A percentile compares a stretch with the other conserved stretches of the same genome.
Conservation (phyloP, 108 stramenopile genomes). For the Nitzschia sp. region DNA sequence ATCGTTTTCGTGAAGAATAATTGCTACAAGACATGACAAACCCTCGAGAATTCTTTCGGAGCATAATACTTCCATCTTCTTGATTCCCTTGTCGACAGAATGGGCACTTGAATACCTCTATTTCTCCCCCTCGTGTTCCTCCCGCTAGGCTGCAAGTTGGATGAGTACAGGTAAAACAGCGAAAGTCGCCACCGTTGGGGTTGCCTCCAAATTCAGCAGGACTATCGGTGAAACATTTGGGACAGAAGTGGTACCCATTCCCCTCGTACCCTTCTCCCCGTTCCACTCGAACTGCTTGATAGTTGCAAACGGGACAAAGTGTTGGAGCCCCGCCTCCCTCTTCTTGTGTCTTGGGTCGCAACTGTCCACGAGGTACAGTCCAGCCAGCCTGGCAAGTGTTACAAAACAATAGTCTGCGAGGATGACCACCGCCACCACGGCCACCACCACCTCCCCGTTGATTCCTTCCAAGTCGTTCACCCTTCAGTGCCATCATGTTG, state of each 20-base stretch:
- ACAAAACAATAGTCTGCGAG: slow-evolving; percentile 68
- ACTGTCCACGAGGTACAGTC: slow-evolving; percentile 54
- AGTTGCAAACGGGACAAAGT: slow-evolving; percentile 82
- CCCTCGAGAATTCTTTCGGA: slow-evolving; percentile 55
- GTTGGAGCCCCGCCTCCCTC: slow-evolving; percentile 39
- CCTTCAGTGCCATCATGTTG: slow-evolving; percentile 60
- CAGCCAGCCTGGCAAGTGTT: slow-evolving; percentile 57
- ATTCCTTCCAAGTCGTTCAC: slow-evolving; percentile 39
- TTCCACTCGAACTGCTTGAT: slow-evolving; percentile 59
- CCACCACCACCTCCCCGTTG: slow-evolving; percentile 22
- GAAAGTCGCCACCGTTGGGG: slow-evolving; percentile 48
- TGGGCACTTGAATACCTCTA: slow-evolving; percentile 75
- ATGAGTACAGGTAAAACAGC: slow-evolving; percentile 75
- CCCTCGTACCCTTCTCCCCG: slow-evolving; percentile 64
- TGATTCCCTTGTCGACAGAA: slow-evolving; percentile 52
- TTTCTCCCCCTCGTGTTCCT: slow-evolving; percentile 66
- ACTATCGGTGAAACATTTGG: slow-evolving; percentile 74
- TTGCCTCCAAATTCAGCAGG: slow-evolving; percentile 70
- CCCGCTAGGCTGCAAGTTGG: slow-evolving; percentile 65
- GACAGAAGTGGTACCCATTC: slow-evolving; percentile 68
- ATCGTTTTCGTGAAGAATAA: slow-evolving; percentile 45
- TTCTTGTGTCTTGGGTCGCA: slow-evolving; percentile 52
- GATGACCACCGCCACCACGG: slow-evolving; percentile 10
- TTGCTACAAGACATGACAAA: slow-evolving; percentile 68
- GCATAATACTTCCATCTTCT: slow-evolving; percentile 42